Evolutionary conservation across 1,139 yeast genomes (phyloP), one percentile per base, ranked within the genome.

Genomic region (Pneumocystis canis): DNA sequence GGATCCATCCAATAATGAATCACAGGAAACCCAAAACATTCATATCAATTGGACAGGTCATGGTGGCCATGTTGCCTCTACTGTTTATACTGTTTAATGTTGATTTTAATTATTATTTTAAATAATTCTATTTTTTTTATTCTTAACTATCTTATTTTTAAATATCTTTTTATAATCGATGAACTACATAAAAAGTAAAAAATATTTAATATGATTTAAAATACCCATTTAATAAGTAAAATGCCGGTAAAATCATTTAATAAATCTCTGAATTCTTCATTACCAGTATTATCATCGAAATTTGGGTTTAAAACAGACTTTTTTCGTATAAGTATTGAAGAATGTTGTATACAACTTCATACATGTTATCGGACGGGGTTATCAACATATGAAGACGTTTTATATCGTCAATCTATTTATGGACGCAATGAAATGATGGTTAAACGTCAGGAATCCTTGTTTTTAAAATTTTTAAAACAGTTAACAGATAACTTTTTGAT

Each of bases 21-120:
- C 20, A 9, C 31, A 30, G 20, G 33, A 20, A n/a, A 1, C 30
- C 6, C 4, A 35, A 32, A 40, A 39, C 11, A 40, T 62, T 31
- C 63, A 62, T 60, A 81, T 90, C 75, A 90, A 92, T 94, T 92
- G 98, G 98, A 92, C 98, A 69, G 98, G 98, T 77, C 85, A 84
- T 74, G 98, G 97, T 79, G 98, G 98, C 81, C 84, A 90, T 78
- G 89, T 90, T 70, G 85, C 97, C 70, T 96, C 98, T 69, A 80
- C 96, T 63, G 87, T 95, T 71, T 92, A 92, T 79, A 85, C 85
- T 73, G 97, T 96, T 78, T 92, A 82, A 78, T 20, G 16, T 28
- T 28, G 14, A 18, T 37, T 37, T 7, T n/a, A 14, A 2, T 28
- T 32, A 30, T 58, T 58, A 18, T 57, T n/a, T 58, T 39, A n/a